Base-by-base conservation (phyloP, 2,329 filamentous ascomycete species). In the Aspergillus sojae region DNA sequence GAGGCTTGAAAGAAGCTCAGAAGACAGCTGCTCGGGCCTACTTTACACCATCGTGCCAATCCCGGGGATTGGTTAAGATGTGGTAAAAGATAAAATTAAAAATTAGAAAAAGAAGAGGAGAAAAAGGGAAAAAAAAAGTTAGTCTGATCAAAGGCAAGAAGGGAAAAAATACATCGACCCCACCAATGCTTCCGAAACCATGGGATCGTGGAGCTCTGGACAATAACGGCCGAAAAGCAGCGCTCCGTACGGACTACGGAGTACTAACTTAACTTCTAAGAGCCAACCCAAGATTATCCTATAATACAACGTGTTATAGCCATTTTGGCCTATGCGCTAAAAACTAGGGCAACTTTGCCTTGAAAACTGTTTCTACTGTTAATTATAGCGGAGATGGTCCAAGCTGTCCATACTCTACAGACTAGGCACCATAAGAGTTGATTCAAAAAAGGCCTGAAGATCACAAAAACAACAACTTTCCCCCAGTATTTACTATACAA, bases 121-220 rank as follows among this genome's bases (percentile, higher is more conserved):
- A 57, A 53, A 56, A 55, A 57, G 57, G 52, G 46, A 23, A 62
- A 61, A 55, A 53, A 41, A 59, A 63, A 55, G 43, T 19, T 45
- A 19, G 26, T 26, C 30, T n/a, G 23, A 41, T 30, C 26, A 43
- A 54, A 60, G 34, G 43, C 10, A 23, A 36, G 21, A n/a, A n/a
- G 16, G 19, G 7, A 9, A 50, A 46, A 28, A 45, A 30, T 32
- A 48, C 36, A 58, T 48, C 39, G 10, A 26, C 57, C 43, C 52
- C 52, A 41, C 52, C 32, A 32, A 55, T 55, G 52, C 48, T 30
- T 39, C 52, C 34, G 32, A 34, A 39, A 39, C 52, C 52, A 39
- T 55, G 52, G 52, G 52, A 55, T 55, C 52, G 34, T 55, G 52
- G 52, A 55, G 52, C 52, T 41, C 52, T 39, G 32, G 34, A 36